Evolutionary conservation across 2,329 filamentous ascomycete genomes (phyloP).

Genomic region (Neocatenulostroma microsporum): DNA sequence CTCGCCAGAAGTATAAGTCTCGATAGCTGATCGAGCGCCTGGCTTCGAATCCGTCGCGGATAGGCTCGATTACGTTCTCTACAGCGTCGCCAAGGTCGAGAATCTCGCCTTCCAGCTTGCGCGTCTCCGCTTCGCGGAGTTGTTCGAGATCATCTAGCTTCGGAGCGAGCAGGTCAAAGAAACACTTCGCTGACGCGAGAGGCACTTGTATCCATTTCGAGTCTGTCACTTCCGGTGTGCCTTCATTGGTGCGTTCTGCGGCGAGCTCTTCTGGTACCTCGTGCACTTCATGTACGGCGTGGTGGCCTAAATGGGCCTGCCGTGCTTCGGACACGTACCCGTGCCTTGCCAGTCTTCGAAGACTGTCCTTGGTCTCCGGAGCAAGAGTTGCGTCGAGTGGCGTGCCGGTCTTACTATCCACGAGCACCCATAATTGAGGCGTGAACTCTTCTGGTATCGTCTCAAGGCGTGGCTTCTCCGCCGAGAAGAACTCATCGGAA

Average conservation of each 20-base stretch:
- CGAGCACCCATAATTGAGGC: conserved; percentile 62
- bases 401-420: conserved; percentile 59
- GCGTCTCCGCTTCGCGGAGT: conserved; percentile 60
- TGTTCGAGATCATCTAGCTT: conserved; percentile 63
- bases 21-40: conserved; percentile 26
- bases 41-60: conserved; percentile 40
- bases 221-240: conserved; percentile 10
- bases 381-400: conserved; percentile 62
- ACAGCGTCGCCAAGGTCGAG: conserved; percentile 57
- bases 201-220: conserved; percentile 59
- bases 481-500: conserved; percentile 20
- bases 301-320: conserved; percentile 15
- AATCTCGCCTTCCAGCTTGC: conserved; percentile 57
- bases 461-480: conserved; percentile 15
- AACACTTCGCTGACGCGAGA: conserved; percentile 67
- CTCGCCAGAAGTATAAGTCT: conserved; percentile 68
- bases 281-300: conserved; percentile 8
- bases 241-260: conserved; percentile 1
- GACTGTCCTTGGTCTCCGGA: conserved; percentile 54
- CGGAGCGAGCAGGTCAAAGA: conserved; percentile 66
- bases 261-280: neutral
- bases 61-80: conserved; percentile 56
- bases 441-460: conserved; percentile 40
- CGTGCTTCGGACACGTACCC: conserved; percentile 36
- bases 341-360: conserved; percentile 52